Evolutionary conservation across 2,329 filamentous ascomycete genomes (phyloP), one percentile per base, ranked within the genome.

Genomic region (Orbilia javanica): DNA sequence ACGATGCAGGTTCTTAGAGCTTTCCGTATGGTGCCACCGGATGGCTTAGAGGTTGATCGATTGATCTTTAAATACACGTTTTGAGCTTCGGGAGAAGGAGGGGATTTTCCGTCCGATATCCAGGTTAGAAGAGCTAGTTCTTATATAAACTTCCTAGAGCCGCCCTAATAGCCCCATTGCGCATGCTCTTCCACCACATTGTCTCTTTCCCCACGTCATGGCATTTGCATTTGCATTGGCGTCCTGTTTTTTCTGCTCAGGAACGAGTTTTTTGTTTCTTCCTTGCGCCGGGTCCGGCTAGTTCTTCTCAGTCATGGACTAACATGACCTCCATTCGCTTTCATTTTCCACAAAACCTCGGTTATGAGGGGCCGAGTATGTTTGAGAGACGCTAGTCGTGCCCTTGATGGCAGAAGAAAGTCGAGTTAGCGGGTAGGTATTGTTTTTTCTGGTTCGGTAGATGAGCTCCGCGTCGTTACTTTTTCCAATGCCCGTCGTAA

Each of bases 131-230:
- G 55, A 52, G 46, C 67, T 44, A 36, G 42, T 29, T 53, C 53
- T 53, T 63, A 63, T 71, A 71, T 71, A 71, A 50, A 69, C 39
- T 34, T 36, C 52, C 11, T 36, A 57, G 29, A 57, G 42, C 42
- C 27, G 52, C 29, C 29, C 29, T 27, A 57, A 57, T 11, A 0
- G 13, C 8, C 29, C 18, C 29, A 20, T 44, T 39, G 36, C 36
- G 36, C 36, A 11, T 39, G 34, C 34, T 13, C 11, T 13, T 39
- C 36, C 27, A 27, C 25, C 27, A n/a, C 18, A 31, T 11, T 27
- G 13, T 31, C 15, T 27, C n/a, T 31, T 53, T 53, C 27, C 27
- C 46, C 46, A 50, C 46, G 46, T 50, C 46, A 50, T 44, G 13
- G 39, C 34, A 36, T 36, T 36, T 39, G 8, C 42, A 44, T 50